Base-by-base conservation (phyloP, 1,284 basidiomycete genomes). In the Cryptococcus sp. region DNA sequence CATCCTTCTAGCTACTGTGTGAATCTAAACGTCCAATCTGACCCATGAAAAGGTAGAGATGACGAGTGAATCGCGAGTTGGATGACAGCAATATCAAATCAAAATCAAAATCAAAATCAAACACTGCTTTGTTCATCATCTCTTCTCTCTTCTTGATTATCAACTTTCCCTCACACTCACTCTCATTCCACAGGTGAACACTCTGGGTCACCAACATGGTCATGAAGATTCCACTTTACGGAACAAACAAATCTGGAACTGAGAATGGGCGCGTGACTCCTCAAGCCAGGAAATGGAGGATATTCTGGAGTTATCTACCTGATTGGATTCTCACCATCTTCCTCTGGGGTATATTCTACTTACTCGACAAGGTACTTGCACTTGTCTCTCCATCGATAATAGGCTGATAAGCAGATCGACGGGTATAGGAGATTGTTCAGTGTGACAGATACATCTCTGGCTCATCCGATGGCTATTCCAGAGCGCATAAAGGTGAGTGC, bases 401-500 rank as follows among this genome's bases (percentile, higher is more conserved):
- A 45, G 23, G 37, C 36, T 23, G 23, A 23, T 23, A 23, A 38
- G 15, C 53, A 67, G 49, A 80, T 93, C 4, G 80, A 88, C 53
- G 94, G 94, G 4, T 97, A 87, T 76, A 83, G 87, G 61, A 80
- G 94, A 52, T 79, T 84, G 50, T 96, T 96, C 74, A 88, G 86
- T 4, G 79, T 95, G 10, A 80, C 83, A 41, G 91, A 96, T 74
- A 84, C 83, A 5, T 86, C 88, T 4, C 74, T 80, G 35, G 75
- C 77, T 46, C 80, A 79, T 63, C 91, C 92, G 5, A 90, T 81
- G 76, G 86, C 92, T 2, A 79, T 83, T 3, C 82, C 89, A 42
- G 91, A 98, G 76, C 85, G 94, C 46, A 83, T 98, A 4, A 89
- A 92, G 0, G 88, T 90, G 57, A 64, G 81, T 72, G 53, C 56